Evolutionary conservation across 2,329 filamentous ascomycete genomes (phyloP).

Genomic region (Botrytis paeoniae): DNA sequence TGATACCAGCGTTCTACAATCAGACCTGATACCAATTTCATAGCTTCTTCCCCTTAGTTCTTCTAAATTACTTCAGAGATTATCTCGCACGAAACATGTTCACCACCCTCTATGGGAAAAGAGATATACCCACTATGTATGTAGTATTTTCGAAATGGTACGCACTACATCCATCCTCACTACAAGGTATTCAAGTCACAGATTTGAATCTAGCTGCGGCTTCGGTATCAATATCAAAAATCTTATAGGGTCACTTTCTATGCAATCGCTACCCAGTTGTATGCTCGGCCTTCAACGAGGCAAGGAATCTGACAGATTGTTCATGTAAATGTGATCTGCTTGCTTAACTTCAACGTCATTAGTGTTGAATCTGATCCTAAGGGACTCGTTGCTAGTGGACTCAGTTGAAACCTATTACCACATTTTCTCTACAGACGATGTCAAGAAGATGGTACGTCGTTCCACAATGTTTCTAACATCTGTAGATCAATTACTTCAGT

Average conservation of each 20-base stretch:
- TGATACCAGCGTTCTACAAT: neutral
- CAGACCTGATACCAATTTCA: too few species aligned
- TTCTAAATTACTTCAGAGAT: too few species aligned
- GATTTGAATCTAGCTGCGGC: neutral
- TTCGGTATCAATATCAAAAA: neutral
- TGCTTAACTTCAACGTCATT: neutral
- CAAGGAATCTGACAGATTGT: too few species aligned
- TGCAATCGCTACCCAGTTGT: neutral
- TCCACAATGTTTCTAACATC: neutral
- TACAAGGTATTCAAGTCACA: neutral
- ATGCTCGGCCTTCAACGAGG: neutral
- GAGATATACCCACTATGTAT: neutral
- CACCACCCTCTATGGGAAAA: neutral
- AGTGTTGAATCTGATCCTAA: neutral
- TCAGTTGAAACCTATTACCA: neutral
- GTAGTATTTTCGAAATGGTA: neutral
- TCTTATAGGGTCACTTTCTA: neutral
- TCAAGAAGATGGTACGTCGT: neutral
- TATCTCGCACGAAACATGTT: neutral
- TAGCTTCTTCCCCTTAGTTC: neutral
- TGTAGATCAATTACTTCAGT: neutral
- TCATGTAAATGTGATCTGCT: neutral
- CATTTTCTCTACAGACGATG: neutral
- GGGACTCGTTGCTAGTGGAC: neutral
- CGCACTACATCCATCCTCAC: neutral